Evolutionary conservation across 495 filamentous ascomycete genomes (phyloP).

Genomic region (Penicillium taxi): DNA sequence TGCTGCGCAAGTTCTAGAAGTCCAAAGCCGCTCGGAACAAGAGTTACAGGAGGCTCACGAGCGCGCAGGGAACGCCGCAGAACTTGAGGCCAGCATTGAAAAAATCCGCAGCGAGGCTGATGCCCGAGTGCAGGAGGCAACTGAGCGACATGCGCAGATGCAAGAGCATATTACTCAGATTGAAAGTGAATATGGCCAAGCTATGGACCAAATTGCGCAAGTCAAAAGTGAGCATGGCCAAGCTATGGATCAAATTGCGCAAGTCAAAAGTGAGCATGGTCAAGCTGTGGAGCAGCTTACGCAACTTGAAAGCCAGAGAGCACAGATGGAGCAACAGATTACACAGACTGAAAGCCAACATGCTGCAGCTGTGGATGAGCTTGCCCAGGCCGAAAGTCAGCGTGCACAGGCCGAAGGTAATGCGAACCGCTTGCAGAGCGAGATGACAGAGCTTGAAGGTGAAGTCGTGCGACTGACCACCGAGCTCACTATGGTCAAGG

Average conservation of each 20-base stretch:
- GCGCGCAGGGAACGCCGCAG: constrained; percentile 14
- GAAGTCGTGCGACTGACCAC: constrained; percentile 83
- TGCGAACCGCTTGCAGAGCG: constrained; percentile 47
- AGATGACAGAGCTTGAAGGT: constrained; percentile 66
- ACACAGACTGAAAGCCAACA: neutral
- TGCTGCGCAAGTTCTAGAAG: constrained; percentile 39
- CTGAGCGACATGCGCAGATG: constrained; percentile 19
- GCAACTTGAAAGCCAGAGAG: neutral
- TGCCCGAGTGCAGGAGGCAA: constrained; percentile 23
- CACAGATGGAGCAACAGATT: neutral
- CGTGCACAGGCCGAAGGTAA: constrained; percentile 36
- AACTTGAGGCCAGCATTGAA: constrained; percentile 33
- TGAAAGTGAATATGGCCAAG: constrained; percentile 7
- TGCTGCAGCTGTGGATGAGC: neutral
- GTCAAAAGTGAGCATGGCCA: neutral
- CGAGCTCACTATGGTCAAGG: constrained; percentile 83
- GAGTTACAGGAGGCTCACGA: constrained; percentile 10
- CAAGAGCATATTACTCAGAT: neutral
- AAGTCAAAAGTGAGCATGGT: neutral
- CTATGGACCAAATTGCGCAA: constrained; percentile 1
- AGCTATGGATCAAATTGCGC: neutral
- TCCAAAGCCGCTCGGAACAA: constrained; percentile 9
- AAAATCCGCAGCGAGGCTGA: constrained; percentile 31
- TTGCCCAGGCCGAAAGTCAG: constrained; percentile 3
- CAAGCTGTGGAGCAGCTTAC: neutral